Conservation (phyloP, 176 grass and related monocot species). For the Dactylis glomerata region DNA sequence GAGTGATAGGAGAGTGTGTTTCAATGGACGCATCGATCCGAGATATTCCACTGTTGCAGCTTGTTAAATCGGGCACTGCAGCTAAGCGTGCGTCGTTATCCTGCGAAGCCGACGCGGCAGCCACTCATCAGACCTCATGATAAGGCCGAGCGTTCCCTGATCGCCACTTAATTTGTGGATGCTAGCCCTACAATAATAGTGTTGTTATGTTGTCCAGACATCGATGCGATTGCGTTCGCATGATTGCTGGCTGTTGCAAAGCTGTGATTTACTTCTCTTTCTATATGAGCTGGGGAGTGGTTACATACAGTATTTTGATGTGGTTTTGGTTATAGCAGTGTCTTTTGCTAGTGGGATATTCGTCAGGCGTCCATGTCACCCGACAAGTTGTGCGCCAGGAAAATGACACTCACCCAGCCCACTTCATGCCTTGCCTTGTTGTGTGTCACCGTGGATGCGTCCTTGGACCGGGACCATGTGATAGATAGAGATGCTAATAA, state of each 20-base stretch:
- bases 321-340: background rate
- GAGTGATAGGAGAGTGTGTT: background rate
- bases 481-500: background rate
- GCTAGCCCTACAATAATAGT: background rate
- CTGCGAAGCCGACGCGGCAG: constrained; percentile 6
- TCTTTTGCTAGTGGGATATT: background rate
- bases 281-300: no score
- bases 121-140: constrained; percentile 5
- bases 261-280: background rate
- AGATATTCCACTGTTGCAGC: background rate
- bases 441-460: background rate
- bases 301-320: background rate
- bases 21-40: background rate
- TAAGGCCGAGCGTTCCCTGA: background rate
- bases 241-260: background rate
- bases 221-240: background rate
- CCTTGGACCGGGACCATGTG: background rate
- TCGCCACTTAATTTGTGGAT: background rate
- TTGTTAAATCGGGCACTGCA: background rate
- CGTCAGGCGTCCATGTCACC: background rate
- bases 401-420: background rate
- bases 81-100: background rate
- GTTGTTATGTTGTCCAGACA: background rate
- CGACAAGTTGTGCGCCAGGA: background rate
- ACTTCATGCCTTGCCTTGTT: constrained; percentile 31